Percentiles rank a stretch among this genome's conserved stretches.
Conservation (phyloP, 169 alveolate species). For the Plasmodium vivax region DNA sequence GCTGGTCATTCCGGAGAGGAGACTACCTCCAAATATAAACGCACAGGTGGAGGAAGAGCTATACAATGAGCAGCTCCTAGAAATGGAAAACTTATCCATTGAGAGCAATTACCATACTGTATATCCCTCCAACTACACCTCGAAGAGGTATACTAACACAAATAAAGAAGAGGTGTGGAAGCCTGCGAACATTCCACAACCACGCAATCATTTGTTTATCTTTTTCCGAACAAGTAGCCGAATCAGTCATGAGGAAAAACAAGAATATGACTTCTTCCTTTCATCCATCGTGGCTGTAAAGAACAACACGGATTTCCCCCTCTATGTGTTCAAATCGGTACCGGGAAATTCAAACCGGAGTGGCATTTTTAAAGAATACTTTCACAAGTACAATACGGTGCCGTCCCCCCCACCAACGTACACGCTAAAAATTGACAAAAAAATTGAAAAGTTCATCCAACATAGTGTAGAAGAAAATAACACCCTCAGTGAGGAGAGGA, state of each 20-base stretch:
- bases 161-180: slow-evolving; percentile 40
- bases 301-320: slow-evolving; percentile 69
- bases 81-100: slow-evolving; percentile 17
- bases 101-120: slow-evolving; percentile 13
- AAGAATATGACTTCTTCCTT: slow-evolving; percentile 62
- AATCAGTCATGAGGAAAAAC: slow-evolving; percentile 73
- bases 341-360: slow-evolving; percentile 59
- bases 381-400: slow-evolving; percentile 44
- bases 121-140: slow-evolving; percentile 42
- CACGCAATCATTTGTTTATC: slow-evolving; percentile 54
- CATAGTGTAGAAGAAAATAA: slow-evolving; percentile 1
- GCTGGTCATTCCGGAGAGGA: slow-evolving; percentile 65
- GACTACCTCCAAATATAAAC: slow-evolving; percentile 63
- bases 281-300: slow-evolving; percentile 70
- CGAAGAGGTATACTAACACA: slow-evolving; percentile 10
- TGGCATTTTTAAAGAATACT: slow-evolving; percentile 65
- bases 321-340: slow-evolving; percentile 54
- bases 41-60: slow-evolving; percentile 53
- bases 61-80: slow-evolving; percentile 55
- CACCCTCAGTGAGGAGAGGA: neutral
- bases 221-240: slow-evolving; percentile 61
- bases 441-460: slow-evolving; percentile 49
- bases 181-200: slow-evolving; percentile 61
- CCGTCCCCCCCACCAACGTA: slow-evolving; percentile 76
- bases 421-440: slow-evolving; percentile 62